Base-by-base conservation (phyloP, 2,329 filamentous ascomycete genomes). In the Rhytidhysteron rufulum region DNA sequence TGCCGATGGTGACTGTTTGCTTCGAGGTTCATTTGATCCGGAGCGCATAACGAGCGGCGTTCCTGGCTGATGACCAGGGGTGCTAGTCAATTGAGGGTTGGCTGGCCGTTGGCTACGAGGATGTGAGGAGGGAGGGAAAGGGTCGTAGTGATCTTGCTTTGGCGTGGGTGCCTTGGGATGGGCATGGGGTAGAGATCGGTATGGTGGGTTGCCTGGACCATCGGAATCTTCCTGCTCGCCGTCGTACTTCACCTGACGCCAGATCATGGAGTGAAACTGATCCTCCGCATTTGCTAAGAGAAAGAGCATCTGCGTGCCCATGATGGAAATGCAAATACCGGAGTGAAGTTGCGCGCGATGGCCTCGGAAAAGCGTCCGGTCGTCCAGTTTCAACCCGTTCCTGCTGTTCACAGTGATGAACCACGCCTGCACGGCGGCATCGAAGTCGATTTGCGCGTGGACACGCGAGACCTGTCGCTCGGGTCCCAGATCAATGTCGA, bases 241-340 rank as follows among this genome's bases (percentile, higher is more conserved):
- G 39, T 60, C 58, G 37, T 51, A 60, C 42, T 57, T 62, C 10
- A 86, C 81, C 51, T 86, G 62, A 31, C 61, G 58, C 78, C 86
- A 76, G 58, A 85, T 89, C 54, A 70, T 78, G 17, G 76, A 76
- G 57, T 86, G 79, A 44, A 94, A 82, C 34, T 78, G 74, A 19
- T 89, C 74, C 18, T 80, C 78, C 41, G 86, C 83, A 18, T 80
- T 81, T 1, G 93, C 91, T n/a, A 95, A 79, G 34, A 96, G 88
- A 66, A 98, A 98, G 75, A 97, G 91, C 93, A 98, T 98, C 70
- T 98, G 91, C 1, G 93, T 86, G 39, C 87, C 87, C 54, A 85
- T 86, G 58, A 97, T 87, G 58, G 95, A 89, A 42, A 98, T 83
- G 31, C 97, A 88, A 61, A 91, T 84, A 42, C 93, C 93, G 55